phyloP scores from a whole-genome alignment of 1,284 basidiomycete species.

The Trametes versicolor region DNA sequence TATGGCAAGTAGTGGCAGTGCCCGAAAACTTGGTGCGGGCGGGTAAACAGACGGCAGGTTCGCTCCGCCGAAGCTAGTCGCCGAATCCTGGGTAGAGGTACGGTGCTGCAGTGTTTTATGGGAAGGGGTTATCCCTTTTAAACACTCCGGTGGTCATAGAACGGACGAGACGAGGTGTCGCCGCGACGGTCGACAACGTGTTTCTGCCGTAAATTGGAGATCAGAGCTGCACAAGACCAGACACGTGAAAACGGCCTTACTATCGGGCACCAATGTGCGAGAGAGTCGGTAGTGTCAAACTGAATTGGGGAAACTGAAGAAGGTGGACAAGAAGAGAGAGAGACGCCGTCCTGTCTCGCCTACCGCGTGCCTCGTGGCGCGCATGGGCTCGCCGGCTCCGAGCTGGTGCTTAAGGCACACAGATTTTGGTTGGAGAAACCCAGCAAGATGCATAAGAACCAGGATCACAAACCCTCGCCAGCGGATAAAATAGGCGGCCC shows the following conservation, averaged over 20 bases:
- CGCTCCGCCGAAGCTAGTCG: neutral
- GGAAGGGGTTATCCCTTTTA: too few species aligned
- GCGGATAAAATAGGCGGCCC: neutral
- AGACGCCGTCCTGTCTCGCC: neutral
- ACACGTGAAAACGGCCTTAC: neutral
- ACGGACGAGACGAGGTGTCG: neutral
- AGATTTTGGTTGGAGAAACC: neutral
- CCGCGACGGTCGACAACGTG: neutral
- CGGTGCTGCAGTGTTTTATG: too few species aligned
- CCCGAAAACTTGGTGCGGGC: neutral
- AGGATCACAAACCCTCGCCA: conserved; percentile 3
- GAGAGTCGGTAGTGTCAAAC: too few species aligned
- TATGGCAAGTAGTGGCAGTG: neutral
- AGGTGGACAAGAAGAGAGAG: neutral
- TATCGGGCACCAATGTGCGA: neutral
- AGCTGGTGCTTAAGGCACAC: neutral
- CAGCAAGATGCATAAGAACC: neutral
- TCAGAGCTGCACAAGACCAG: neutral
- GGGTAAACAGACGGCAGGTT: too few species aligned
- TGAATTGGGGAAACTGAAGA: neutral
- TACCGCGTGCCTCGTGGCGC: too few species aligned
- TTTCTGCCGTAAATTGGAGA: conserved; percentile 7
- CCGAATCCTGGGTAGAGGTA: neutral
- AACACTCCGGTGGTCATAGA: neutral
- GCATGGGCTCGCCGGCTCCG: neutral